Conservation (phyloP, 225 moss, liverwort and hornwort species). For the Bryum argenteum region DNA sequence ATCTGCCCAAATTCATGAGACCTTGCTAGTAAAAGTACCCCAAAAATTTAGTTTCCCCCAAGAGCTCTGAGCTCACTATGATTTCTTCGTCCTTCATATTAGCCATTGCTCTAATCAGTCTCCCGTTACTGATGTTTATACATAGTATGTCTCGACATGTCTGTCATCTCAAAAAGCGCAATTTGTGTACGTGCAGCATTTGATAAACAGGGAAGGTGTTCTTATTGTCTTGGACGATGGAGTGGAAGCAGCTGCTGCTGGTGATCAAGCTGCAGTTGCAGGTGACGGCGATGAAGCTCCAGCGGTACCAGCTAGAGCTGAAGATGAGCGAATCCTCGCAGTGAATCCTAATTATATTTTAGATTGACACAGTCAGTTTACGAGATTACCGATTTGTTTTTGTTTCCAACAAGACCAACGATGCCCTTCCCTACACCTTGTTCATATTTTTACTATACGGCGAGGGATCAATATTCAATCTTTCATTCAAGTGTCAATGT, state of each 20-base stretch:
- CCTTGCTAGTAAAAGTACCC: too few relatives aligned
- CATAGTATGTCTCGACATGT: not conserved
- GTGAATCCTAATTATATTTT: slow-evolving; percentile 92
- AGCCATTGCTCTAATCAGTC: not conserved
- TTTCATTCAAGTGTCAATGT: too few relatives aligned
- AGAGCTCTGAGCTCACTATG: not conserved
- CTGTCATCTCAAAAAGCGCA: not conserved
- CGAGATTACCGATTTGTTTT: too few relatives aligned
- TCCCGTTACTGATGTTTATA: not conserved
- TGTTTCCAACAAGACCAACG: too few relatives aligned
- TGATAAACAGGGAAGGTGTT: slow-evolving; percentile 88
- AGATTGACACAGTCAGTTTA: slow-evolving; percentile 39
- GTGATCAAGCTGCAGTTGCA: slow-evolving; percentile 37
- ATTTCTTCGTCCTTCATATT: not conserved
- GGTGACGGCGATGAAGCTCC: slow-evolving; percentile 33
- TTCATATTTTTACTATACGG: too few relatives aligned
- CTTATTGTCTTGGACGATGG: slow-evolving; percentile 94
- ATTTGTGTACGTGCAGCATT: slow-evolving; percentile 63
- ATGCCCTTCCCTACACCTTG: too few relatives aligned
- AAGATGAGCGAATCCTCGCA: slow-evolving; percentile 80
- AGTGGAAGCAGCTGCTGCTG: slow-evolving; percentile 61
- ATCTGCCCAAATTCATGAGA: too few relatives aligned
- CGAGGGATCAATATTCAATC: too few relatives aligned
- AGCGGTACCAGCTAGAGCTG: slow-evolving; percentile 51
- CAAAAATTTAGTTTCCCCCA: too few relatives aligned